phyloP scores from a whole-genome alignment of 768 basidiomycete genomes.

The Tylopilus felleus region DNA sequence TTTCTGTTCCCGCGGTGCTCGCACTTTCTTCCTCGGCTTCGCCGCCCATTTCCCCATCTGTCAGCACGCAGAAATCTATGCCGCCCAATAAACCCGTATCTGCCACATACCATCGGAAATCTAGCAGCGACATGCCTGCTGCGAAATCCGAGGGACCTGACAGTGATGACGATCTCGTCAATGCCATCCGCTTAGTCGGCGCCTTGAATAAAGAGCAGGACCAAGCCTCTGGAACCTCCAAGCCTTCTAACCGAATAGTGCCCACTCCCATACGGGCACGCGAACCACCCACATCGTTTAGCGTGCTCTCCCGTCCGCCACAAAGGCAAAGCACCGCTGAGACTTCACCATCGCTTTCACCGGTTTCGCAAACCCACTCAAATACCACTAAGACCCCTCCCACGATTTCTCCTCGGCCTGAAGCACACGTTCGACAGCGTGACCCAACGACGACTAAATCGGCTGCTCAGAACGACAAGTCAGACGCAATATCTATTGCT shows the following conservation, averaged over 20 bases:
- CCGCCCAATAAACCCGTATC: neutral
- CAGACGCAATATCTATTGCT: conserved; percentile 24
- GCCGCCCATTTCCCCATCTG: conserved; percentile 17
- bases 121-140: conserved; percentile 13
- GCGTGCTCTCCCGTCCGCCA: conserved; percentile 58
- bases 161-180: conserved; percentile 28
- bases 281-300: conserved; percentile 54
- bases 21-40: conserved; percentile 18
- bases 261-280: conserved; percentile 61
- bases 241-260: conserved; percentile 27
- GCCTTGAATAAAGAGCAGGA: conserved; percentile 25
- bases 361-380: conserved; percentile 1
- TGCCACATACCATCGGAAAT: conserved; percentile 15
- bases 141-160: conserved; percentile 12
- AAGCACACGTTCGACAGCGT: conserved; percentile 14
- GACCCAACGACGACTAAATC: conserved; percentile 5
- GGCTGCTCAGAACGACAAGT: conserved; percentile 23
- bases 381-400: neutral
- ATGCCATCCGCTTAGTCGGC: conserved; percentile 31
- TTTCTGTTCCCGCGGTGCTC: conserved; percentile 28
- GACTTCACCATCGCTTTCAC: conserved; percentile 9
- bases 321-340: conserved; percentile 31
- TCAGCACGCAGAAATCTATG: conserved; percentile 5
- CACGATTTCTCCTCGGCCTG: conserved; percentile 10
- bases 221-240: conserved; percentile 4